Evolutionary conservation across 2,329 filamentous ascomycete genomes (phyloP).

Genomic region (Pyricularia pennisetigena): DNA sequence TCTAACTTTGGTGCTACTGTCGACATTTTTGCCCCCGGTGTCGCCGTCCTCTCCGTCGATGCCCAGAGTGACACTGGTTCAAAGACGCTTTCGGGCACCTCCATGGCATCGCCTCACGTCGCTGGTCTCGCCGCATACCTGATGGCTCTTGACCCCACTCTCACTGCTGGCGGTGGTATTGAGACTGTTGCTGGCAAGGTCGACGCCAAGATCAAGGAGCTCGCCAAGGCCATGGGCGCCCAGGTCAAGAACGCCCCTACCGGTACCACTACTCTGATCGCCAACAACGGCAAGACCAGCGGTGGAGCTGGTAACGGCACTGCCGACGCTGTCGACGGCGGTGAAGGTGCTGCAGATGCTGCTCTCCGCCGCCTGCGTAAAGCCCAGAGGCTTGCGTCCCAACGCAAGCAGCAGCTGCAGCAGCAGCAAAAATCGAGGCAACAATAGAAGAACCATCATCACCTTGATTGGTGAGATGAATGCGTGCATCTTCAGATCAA

Average conservation of each 20-base stretch:
- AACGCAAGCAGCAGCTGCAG: too few relatives aligned
- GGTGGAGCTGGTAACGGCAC: constrained; percentile 7
- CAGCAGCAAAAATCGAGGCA: background rate
- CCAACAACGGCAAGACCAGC: constrained; percentile 39
- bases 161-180: constrained; percentile 37
- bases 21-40: constrained; percentile 47
- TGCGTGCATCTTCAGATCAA: background rate
- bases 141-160: constrained; percentile 8
- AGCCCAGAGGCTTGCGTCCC: too few relatives aligned
- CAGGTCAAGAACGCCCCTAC: constrained; percentile 28
- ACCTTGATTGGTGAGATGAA: background rate
- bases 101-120: constrained; percentile 13
- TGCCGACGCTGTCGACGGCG: background rate
- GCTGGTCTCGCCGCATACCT: constrained; percentile 14
- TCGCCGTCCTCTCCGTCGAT: constrained; percentile 41
- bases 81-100: constrained; percentile 15
- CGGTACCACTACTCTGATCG: constrained; percentile 42
- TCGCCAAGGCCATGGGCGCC: constrained; percentile 37
- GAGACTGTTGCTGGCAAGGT: constrained; percentile 34
- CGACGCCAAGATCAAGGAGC: constrained; percentile 37
- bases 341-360: constrained; percentile 2
- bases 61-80: constrained; percentile 37
- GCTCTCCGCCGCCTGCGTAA: background rate
- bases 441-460: background rate
- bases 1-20: constrained; percentile 47